Conservation (phyloP, 2,329 filamentous ascomycete species). For the Stemphylium vesicarium region DNA sequence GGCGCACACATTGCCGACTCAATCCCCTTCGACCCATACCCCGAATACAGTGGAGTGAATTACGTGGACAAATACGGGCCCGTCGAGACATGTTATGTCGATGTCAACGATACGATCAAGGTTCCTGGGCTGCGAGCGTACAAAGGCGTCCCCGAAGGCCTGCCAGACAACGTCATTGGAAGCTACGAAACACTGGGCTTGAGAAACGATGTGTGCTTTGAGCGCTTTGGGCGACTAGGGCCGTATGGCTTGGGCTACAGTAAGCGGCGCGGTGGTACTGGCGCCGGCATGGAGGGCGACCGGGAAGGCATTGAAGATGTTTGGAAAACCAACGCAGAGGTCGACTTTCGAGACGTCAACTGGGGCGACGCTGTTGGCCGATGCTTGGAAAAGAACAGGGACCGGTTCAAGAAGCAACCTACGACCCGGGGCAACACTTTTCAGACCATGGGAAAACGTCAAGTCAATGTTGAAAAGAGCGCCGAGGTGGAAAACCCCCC, state of each 20-base stretch:
- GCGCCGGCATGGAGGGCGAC: constrained; percentile 85
- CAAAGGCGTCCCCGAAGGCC: constrained; percentile 79
- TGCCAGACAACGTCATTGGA: constrained; percentile 84
- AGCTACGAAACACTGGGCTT: constrained; percentile 82
- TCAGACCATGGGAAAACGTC: constrained; percentile 47
- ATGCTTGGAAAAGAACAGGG: constrained; percentile 73
- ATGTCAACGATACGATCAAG: constrained; percentile 67
- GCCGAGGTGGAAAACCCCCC: no score
- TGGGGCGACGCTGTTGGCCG: constrained; percentile 81
- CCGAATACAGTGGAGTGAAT: constrained; percentile 63
- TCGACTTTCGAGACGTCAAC: constrained; percentile 77
- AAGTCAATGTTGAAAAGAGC: constrained; percentile 1
- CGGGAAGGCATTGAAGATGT: constrained; percentile 79
- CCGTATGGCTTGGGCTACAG: constrained; percentile 93
- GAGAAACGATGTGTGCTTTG: constrained; percentile 88
- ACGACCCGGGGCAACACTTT: constrained; percentile 48
- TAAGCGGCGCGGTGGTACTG: constrained; percentile 75
- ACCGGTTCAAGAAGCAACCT: constrained; percentile 64
- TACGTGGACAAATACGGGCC: constrained; percentile 64
- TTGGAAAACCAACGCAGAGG: constrained; percentile 72
- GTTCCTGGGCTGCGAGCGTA: constrained; percentile 77
- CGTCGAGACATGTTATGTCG: constrained; percentile 79
- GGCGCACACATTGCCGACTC: constrained; percentile 36
- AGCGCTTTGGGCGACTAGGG: constrained; percentile 84
- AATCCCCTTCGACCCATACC: constrained; percentile 70